A percentile compares a stretch with the other conserved stretches of the same genome.
Conservation (phyloP, 768 basidiomycete species). For the Trametes sanguinea region DNA sequence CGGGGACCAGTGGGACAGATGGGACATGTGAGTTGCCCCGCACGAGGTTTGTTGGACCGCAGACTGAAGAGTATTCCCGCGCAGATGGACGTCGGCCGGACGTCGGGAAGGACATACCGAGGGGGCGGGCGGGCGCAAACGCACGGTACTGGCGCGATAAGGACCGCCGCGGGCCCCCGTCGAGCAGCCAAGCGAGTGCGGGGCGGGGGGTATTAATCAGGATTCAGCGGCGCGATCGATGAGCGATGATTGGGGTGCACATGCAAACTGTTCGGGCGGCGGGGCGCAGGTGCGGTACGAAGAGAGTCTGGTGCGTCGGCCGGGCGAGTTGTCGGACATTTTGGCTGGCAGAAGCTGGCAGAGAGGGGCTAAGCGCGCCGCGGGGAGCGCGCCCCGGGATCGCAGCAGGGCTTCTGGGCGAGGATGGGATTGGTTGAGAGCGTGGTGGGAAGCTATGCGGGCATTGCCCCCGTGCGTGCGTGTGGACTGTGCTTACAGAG, state of each 20-base stretch:
- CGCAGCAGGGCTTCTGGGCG: conserved; percentile 2
- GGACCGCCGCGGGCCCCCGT: background rate
- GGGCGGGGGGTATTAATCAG: background rate
- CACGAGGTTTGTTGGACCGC: background rate
- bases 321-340: conserved; percentile 13
- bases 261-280: background rate
- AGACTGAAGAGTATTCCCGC: background rate
- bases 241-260: conserved; percentile 4
- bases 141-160: conserved; percentile 2
- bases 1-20: background rate
- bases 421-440: background rate
- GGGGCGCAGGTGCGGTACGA: too few species aligned
- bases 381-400: conserved; percentile 11
- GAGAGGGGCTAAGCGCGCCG: conserved; percentile 5
- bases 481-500: background rate
- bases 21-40: conserved; percentile 2
- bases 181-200: background rate
- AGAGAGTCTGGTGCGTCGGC: conserved; percentile 5
- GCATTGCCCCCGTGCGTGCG: conserved; percentile 3
- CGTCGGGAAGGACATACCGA: conserved; percentile 1
- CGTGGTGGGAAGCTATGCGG: conserved; percentile 1
- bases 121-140: background rate
- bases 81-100: conserved; percentile 11
- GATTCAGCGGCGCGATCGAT: conserved; percentile 7
- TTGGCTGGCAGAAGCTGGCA: background rate